Evolutionary conservation across 306 rosid genomes (phyloP).

Genomic region (Dryas octopetala): DNA sequence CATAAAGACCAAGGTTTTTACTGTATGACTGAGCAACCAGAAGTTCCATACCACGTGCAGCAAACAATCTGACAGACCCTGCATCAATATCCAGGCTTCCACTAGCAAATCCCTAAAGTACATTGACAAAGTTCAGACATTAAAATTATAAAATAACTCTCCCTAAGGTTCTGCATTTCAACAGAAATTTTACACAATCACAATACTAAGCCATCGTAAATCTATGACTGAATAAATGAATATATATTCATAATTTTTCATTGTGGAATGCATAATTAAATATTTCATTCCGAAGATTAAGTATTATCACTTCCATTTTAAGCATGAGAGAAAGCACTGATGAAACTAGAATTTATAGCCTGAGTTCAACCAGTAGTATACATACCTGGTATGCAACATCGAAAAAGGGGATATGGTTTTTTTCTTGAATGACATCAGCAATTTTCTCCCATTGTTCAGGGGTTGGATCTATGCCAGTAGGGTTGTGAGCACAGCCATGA

Average conservation of each 20-base stretch:
- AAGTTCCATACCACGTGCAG: slow-evolving; percentile 84
- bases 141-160: slow-evolving; percentile 4
- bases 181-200: slow-evolving; percentile 9
- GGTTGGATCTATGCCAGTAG: slow-evolving; percentile 97
- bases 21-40: slow-evolving; percentile 96
- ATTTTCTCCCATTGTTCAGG: slow-evolving; percentile 91
- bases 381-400: slow-evolving; percentile 98
- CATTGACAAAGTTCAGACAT: slow-evolving; percentile 6
- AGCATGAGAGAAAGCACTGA: neutral
- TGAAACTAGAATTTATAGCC: slow-evolving; percentile 1
- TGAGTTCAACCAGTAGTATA: slow-evolving; percentile 3
- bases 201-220: neutral
- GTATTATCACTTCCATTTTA: neutral
- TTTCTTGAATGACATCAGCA: slow-evolving; percentile 81
- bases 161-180: neutral
- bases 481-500: slow-evolving; percentile 99
- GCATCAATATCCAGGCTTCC: slow-evolving; percentile 96
- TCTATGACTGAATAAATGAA: neutral
- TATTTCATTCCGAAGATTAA: neutral
- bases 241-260: neutral
- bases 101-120: slow-evolving; percentile 93
- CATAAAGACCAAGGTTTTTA: slow-evolving; percentile 94
- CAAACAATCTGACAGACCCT: slow-evolving; percentile 85
- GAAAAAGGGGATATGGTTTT: slow-evolving; percentile 87
- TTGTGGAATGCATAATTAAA: neutral